Evolutionary conservation across 2,329 filamentous ascomycete genomes (phyloP), one percentile per base, ranked within the genome.

Genomic region (Microdochium trichocladiopsis): DNA sequence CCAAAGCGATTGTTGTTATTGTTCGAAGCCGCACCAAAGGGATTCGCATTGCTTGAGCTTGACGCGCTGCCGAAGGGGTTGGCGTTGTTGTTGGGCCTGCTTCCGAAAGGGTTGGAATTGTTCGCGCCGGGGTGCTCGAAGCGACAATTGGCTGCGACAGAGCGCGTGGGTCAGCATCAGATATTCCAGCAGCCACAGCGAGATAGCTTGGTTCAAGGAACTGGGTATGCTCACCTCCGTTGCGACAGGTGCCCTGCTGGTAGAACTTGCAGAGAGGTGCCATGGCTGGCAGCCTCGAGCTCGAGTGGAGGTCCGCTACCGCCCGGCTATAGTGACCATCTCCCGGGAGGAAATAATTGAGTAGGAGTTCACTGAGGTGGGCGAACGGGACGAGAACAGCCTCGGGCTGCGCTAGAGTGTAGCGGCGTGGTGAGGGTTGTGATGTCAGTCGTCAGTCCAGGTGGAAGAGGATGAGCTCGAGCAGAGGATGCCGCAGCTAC

Each of bases 201-300:
- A 22, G 41, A 22, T 10, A 18, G 33, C 33, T 16, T 6, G 12
- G 24, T 18, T 18, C 47, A n/a, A 24, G 48, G 25, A 8, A 8
- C 14, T 21, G 25, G 33, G 25, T 5, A n/a, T 36, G 48, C 23
- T 23, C 48, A 85, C 84, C 73, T 69, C 85, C 85, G 63, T 78
- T 83, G 61, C 72, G 80, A 72, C 86, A 90, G 56, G 74, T 75
- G 45, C 84, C 84, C 64, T 84, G 76, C 63, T 79, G 77, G 62
- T 76, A 90, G 66, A 80, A 89, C 57, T 69, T 77, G 72, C 86
- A 90, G 52, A 86, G 63, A n/a, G n/a, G n/a, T 47, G 64, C 61
- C 73, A 75, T 66, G n/a, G 25, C 48, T 41, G 53, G 45, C 33
- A 10, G 11, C 50, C 37, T 47, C 47, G 24, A 23, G 47, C 21